phyloP scores from a whole-genome alignment of 2,329 filamentous ascomycete genomes.

The Clonostachys rosea region DNA sequence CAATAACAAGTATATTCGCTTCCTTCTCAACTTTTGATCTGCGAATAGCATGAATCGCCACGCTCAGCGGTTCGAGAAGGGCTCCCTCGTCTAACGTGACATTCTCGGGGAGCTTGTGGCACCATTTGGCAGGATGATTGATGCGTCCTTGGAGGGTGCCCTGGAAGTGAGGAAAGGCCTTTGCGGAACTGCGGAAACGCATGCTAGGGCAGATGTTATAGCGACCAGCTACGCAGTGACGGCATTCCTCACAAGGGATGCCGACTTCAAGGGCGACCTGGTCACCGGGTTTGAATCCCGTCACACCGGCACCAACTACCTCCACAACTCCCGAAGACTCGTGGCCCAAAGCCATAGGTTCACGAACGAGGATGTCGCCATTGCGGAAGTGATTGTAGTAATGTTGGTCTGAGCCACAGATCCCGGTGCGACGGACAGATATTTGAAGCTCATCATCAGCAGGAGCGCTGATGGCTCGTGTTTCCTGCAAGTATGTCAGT shows the following conservation, averaged over 20 bases:
- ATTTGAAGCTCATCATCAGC: conserved; percentile 54
- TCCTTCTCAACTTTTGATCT: conserved; percentile 8
- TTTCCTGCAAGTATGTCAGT: conserved; percentile 35
- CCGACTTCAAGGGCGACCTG: conserved; percentile 76
- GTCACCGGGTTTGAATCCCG: conserved; percentile 59
- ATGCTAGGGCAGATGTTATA: conserved; percentile 57
- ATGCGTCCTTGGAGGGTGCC: conserved; percentile 53
- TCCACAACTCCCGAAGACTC: conserved; percentile 73
- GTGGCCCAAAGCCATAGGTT: conserved; percentile 76
- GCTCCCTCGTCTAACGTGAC: conserved; percentile 46
- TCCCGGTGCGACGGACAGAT: conserved; percentile 53
- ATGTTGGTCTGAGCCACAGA: conserved; percentile 65
- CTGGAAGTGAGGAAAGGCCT: conserved; percentile 50
- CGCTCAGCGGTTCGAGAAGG: conserved; percentile 44
- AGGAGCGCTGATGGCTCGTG: conserved; percentile 46
- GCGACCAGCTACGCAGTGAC: conserved; percentile 43
- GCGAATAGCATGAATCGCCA: conserved; percentile 42
- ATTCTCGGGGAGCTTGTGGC: conserved; percentile 16
- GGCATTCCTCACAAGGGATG: conserved; percentile 58
- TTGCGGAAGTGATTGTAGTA: conserved; percentile 65
- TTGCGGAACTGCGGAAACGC: conserved; percentile 53
- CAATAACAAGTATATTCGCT: conserved; percentile 21
- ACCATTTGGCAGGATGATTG: conserved; percentile 52
- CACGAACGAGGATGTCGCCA: conserved; percentile 55
- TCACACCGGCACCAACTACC: conserved; percentile 51